Percentiles rank a stretch among this genome's conserved stretches.
Conservation (phyloP, 2,329 filamentous ascomycete genomes). For the Periconia digitata region DNA sequence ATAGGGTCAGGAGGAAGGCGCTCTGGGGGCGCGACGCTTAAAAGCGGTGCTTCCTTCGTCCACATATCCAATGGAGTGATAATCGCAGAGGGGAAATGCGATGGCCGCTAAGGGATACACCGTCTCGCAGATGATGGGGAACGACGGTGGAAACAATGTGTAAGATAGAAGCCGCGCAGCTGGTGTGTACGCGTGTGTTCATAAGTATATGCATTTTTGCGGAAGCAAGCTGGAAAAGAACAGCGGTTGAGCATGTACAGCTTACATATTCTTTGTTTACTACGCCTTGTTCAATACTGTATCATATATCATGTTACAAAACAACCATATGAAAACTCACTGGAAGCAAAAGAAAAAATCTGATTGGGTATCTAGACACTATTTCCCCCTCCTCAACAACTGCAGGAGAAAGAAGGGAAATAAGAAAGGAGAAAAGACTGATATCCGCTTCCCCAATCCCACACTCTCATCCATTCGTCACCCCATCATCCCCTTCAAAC, state of each 20-base stretch:
- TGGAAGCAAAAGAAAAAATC: too few relatives aligned
- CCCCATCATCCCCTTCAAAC: slow-evolving; percentile 12
- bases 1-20: slow-evolving; percentile 61
- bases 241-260: neutral
- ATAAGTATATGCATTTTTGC: neutral
- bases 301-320: neutral
- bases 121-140: too few relatives aligned
- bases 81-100: too few relatives aligned
- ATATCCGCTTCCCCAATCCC: too few relatives aligned
- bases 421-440: too few relatives aligned
- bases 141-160: neutral
- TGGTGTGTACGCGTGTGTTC: neutral
- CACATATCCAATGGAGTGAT: too few relatives aligned
- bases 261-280: neutral
- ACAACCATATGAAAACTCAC: too few relatives aligned
- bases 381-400: too few relatives aligned
- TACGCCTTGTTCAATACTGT: neutral
- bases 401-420: too few relatives aligned
- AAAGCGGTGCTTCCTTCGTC: slow-evolving; percentile 12
- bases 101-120: too few relatives aligned
- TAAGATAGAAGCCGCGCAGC: neutral
- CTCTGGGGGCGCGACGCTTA: slow-evolving; percentile 62
- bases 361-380: neutral
- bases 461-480: neutral
- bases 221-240: neutral